phyloP scores from a whole-genome alignment of 2,329 filamentous ascomycete genomes.

The Alternaria gansuensis region DNA sequence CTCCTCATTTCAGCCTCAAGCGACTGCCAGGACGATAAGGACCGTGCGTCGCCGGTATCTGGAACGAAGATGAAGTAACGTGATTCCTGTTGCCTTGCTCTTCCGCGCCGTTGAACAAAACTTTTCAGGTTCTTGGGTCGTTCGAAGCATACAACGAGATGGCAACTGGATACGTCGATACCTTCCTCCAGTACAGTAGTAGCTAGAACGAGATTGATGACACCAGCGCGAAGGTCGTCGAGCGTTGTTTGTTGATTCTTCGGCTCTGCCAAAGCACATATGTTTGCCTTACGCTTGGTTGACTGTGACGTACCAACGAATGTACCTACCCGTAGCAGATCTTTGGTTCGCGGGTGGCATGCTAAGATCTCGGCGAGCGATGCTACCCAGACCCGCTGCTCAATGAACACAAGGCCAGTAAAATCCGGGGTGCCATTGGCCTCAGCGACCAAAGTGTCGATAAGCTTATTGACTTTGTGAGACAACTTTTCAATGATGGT shows the following conservation, averaged over 20 bases:
- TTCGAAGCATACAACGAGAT: constrained; percentile 71
- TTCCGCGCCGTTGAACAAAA: constrained; percentile 71
- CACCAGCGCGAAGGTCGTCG: constrained; percentile 62
- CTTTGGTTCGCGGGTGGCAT: constrained; percentile 40
- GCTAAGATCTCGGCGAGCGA: constrained; percentile 53
- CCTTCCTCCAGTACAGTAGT: constrained; percentile 69
- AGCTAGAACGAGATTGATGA: constrained; percentile 65
- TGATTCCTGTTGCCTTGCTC: constrained; percentile 67
- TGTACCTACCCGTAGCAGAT: constrained; percentile 55
- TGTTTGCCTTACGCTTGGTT: constrained; percentile 55
- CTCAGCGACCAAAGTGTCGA: constrained; percentile 51
- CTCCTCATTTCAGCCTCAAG: constrained; percentile 78
- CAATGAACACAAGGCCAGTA: constrained; percentile 58
- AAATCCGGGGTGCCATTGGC: constrained; percentile 38
- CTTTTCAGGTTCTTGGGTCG: constrained; percentile 69
- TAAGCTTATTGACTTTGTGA: constrained; percentile 49
- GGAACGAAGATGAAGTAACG: constrained; percentile 64
- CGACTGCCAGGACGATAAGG: constrained; percentile 65
- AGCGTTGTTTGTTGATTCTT: constrained; percentile 62
- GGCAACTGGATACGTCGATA: constrained; percentile 69
- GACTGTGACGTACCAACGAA: constrained; percentile 63
- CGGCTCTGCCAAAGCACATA: constrained; percentile 61
- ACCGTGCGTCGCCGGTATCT: constrained; percentile 40
- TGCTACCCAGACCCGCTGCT: constrained; percentile 57
- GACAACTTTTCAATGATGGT: constrained; percentile 39